Base-by-base conservation (phyloP, 2,329 filamentous ascomycete species). In the Sclerotinia glacialis region DNA sequence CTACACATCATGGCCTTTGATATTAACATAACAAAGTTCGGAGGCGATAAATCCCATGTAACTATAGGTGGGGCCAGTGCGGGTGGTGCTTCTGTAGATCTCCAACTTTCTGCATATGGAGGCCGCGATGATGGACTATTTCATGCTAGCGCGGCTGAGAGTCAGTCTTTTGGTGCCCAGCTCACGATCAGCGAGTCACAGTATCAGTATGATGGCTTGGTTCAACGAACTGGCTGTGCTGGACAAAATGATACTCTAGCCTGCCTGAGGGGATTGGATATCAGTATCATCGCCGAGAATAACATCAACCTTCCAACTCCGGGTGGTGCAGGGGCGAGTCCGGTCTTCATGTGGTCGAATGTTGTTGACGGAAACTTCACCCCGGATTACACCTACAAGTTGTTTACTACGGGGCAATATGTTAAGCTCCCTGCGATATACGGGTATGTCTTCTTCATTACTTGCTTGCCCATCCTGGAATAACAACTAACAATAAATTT, bases 11-110 rank as follows among this genome's bases (percentile, higher is more conserved):
- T 60, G 28, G 14, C 14, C n/a, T 49, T 0, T 12, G n/a, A 58
- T 72, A 44, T 68, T 59, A 23, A 49, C 46, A 49, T 40, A 0
- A 8, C 16, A 4, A 75, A 85, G 75, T 93, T 93, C 71, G 90
- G 89, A 5, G 90, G 89, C 31, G 80, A 92, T 70, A 87, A 89
- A 1, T 73, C 80, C 0, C 88, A 90, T 70, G 87, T 92, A 12
- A 85, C 88, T 0, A 78, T 92, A 0, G 88, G 86, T 21, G 90
- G 90, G 12, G 85, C 83, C 69, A 89, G 86, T 64, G 89, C 89
- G 2, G 90, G 90, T 3, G 89, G 82, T 4, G 85, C 82, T 1
- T 87, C 86, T 5, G 81, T 92, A n/a, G 83, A 81, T 37, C 79
- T 90, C 46, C 86, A 91, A 31, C 80, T 92, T 52, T 85, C 80